phyloP scores from a whole-genome alignment of 768 basidiomycete species.

The Pulveroboletus frians region DNA sequence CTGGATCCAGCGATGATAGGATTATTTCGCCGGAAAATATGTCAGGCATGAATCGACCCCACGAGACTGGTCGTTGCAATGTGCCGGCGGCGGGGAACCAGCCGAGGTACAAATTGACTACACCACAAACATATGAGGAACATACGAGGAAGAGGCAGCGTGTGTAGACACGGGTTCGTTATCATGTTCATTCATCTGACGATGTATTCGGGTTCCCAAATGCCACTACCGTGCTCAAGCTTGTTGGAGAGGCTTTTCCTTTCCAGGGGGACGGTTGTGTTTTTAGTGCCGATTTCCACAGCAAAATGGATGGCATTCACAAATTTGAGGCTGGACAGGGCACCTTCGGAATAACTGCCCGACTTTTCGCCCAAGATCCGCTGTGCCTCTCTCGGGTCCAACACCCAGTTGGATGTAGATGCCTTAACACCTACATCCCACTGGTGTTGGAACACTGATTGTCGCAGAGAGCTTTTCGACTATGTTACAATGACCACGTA shows the following conservation, averaged over 20 bases:
- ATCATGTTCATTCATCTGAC: no score
- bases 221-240: constrained; percentile 72
- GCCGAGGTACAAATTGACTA: neutral
- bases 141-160: neutral
- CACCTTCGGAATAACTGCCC: constrained; percentile 47
- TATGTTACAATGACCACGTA: constrained; percentile 64
- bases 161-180: neutral
- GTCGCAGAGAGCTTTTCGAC: constrained; percentile 65
- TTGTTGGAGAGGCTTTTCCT: constrained; percentile 77
- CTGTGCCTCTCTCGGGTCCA: constrained; percentile 67
- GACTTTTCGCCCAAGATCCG: constrained; percentile 9
- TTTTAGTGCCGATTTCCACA: constrained; percentile 75
- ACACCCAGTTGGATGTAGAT: constrained; percentile 73
- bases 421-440: constrained; percentile 79
- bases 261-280: constrained; percentile 56
- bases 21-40: no score
- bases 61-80: neutral
- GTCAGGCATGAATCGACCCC: neutral
- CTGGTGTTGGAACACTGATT: constrained; percentile 75
- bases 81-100: neutral
- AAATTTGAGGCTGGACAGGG: constrained; percentile 58
- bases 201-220: no score
- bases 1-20: neutral
- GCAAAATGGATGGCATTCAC: constrained; percentile 78
- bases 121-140: neutral